A percentile compares a stretch with the other conserved stretches of the same genome.
Evolutionary conservation across 768 basidiomycete species (phyloP).

Genomic region (Cubamyces lactineus): DNA sequence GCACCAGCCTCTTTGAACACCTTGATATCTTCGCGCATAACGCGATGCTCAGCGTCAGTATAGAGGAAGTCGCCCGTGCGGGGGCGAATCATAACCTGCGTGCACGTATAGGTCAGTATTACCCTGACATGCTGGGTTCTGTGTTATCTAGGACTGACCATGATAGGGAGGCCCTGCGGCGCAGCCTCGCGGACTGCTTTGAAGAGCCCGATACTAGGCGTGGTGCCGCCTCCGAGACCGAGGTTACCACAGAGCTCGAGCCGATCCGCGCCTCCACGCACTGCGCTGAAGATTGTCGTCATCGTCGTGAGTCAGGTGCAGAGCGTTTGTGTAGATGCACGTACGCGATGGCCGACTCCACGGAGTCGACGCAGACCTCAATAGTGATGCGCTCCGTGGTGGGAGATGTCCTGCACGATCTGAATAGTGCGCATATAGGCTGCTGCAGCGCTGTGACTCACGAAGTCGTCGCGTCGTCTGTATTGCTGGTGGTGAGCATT

Average conservation of each 20-base stretch:
- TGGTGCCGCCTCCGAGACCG: conserved; percentile 77
- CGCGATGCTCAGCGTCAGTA: conserved; percentile 60
- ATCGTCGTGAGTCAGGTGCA: not conserved
- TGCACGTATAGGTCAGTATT: no score
- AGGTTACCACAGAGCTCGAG: conserved; percentile 79
- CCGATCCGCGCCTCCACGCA: conserved; percentile 71
- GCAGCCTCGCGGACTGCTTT: conserved; percentile 54
- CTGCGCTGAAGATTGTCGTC: conserved; percentile 50
- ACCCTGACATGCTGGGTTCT: no score
- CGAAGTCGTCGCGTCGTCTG: not conserved
- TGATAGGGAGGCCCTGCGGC: conserved; percentile 55
- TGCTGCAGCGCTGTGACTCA: not conserved
- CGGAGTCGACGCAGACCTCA: conserved; percentile 72
- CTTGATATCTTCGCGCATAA: conserved; percentile 77
- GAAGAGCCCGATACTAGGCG: conserved; percentile 78
- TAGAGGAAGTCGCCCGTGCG: conserved; percentile 82
- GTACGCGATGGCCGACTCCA: conserved; percentile 69
- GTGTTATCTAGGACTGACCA: conserved; percentile 48
- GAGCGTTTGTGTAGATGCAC: conserved; percentile 31
- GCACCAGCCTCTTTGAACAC: conserved; percentile 60
- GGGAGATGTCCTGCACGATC: conserved; percentile 4
- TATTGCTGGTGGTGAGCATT: no score
- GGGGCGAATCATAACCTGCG: conserved; percentile 79
- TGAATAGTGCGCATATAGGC: not conserved
- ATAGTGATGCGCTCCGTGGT: conserved; percentile 22